Base-by-base conservation (phyloP, 1,284 basidiomycete genomes). In the Ceratobasidium sp. region DNA sequence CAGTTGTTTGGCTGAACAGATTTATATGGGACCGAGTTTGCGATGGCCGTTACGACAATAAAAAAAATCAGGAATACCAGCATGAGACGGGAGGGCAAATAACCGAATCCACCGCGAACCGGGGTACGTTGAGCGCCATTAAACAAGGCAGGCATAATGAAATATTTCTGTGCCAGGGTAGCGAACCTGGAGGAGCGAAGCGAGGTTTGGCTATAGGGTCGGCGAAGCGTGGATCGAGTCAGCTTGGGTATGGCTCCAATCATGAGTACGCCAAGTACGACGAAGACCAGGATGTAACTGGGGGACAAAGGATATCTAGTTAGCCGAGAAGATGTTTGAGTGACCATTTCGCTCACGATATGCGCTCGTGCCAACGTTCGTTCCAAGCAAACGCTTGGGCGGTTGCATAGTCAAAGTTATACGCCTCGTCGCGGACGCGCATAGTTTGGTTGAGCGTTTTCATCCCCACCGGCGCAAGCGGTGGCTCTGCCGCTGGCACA, bases 351-450 rank as follows among this genome's bases (percentile, higher is more conserved):
- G 53, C 63, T 29, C n/a, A 65, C 63, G 49, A 65, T 31, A 49
- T 51, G 29, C 71, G 46, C 37, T 51, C 59, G 37, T 73, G 71
- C 71, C 71, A 73, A 29, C 71, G 16, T n/a, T 73, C 71, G 9
- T 62, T 49, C 31, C 59, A 73, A 24, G 71, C 59, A 34, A 73
- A 73, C 31, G 71, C 59, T 22, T 62, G 58, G 8, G 59, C 58
- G 14, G 71, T 73, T 7, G n/a, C 71, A 34, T 73, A 73, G 19
- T 73, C 71, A 16, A 19, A 37, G 19, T 39, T 34, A 39, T 73
- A 73, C 14, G 16, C 34, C 5, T 62, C 48, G 31, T 73, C 59
- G 4, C 43, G 29, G 41, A 73, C 59, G 3, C 59, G 58, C 16
- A 54, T 34, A 3, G 71, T 73, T 8, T 41, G 37, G 14, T 73